Evolutionary conservation across 208 protist genomes (phyloP), one percentile per base, ranked within the genome.

Genomic region (Acanthamoeba triangularis): DNA sequence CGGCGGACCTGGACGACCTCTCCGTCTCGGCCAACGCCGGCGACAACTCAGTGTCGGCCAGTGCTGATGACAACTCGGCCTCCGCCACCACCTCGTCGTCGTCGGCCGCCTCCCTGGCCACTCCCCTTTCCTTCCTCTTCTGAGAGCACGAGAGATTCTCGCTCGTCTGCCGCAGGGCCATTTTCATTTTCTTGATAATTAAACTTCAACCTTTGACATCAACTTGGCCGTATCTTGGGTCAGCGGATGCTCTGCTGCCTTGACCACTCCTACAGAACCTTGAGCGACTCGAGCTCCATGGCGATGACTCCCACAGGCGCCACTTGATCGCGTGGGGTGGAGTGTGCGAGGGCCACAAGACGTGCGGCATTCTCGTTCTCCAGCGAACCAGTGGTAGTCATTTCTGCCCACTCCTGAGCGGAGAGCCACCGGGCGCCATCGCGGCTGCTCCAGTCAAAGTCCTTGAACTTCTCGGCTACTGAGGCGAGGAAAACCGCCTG

Each of bases 21-120:
- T 74, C 65, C 4, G 65, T 74, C 28, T 74, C 65, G 30, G 65
- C 65, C 65, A 74, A 74, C 65, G 65, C 65, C 13, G 65, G 65
- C 65, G 65, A 74, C 65, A 74, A 74, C 65, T 28, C 33, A 10
- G 65, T 30, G 8, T 74, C 65, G 11, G 65, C 65, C 65, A 74
- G 41, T 10, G 44, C 44, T 49, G 44, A 49, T 49, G 44, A 49
- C 44, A 49, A 14, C 44, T 16, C 44, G 11, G 44, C 13, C 44
- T 49, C 44, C 44, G 44, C 44, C 65, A 37, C 65, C 18, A 74
- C 65, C 30, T 23, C 37, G 2, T 49, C 44, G n/a, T n/a, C n/a
- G 44, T 13, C 44, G 44, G 44, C 44, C 13, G 44, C 44, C 44
- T 49, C 44, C 13, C 44, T 49, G 13, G 44, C 44, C 44, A 14